Conservation (phyloP, 805 yeast species). For the Ogataea parapolymorpha region DNA sequence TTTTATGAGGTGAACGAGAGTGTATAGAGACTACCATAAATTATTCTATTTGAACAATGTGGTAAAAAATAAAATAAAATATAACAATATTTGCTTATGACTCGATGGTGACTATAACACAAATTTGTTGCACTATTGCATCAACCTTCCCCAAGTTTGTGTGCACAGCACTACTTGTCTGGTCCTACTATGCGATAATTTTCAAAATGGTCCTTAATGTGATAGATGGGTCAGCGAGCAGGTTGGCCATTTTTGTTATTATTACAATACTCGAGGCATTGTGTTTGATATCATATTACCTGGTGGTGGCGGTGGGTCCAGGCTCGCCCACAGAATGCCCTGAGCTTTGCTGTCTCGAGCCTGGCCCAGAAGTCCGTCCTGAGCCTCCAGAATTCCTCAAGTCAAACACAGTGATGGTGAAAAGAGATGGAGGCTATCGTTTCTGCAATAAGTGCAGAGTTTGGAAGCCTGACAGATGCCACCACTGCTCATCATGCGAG, state of each 20-base stretch:
- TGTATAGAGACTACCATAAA: neutral
- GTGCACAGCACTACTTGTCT: slow-evolving; percentile 40
- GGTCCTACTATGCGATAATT: slow-evolving; percentile 45
- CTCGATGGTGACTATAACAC: slow-evolving; percentile 7
- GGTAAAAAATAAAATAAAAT: neutral
- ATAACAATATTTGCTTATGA: slow-evolving; percentile 3
- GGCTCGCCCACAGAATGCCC: slow-evolving; percentile 64
- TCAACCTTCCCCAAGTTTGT: slow-evolving; percentile 48
- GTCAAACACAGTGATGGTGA: slow-evolving; percentile 42
- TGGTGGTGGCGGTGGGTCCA: slow-evolving; percentile 51
- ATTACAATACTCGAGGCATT: slow-evolving; percentile 34
- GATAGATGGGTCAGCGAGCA: slow-evolving; percentile 11
- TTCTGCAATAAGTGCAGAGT: slow-evolving; percentile 49
- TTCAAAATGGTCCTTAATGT: slow-evolving; percentile 28
- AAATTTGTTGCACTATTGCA: slow-evolving; percentile 35
- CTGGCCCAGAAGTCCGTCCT: slow-evolving; percentile 19
- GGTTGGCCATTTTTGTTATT: slow-evolving; percentile 23
- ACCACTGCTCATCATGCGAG: slow-evolving; percentile 51
- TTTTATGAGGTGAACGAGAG: slow-evolving; percentile 51
- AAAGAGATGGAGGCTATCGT: slow-evolving; percentile 62
- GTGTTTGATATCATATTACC: slow-evolving; percentile 49
- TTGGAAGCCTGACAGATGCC: slow-evolving; percentile 61
- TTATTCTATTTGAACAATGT: neutral
- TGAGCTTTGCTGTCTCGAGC: slow-evolving; percentile 31
- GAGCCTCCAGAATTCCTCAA: slow-evolving; percentile 42